Base-by-base conservation (phyloP, 1,284 basidiomycete genomes). In the Marasmius sp. region DNA sequence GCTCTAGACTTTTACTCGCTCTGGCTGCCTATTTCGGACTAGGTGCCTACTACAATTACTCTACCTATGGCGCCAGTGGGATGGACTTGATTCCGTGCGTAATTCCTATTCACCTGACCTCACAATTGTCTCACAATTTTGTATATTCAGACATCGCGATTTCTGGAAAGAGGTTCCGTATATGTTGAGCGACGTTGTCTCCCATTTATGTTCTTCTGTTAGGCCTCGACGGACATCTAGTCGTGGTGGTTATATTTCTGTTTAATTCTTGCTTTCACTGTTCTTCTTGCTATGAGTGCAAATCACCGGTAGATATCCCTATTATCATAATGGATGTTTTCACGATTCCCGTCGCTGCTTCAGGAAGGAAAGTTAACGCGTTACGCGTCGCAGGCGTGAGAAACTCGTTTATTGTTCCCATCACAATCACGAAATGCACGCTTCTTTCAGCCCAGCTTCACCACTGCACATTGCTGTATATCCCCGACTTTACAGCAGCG, bases 151-250 rank as follows among this genome's bases (percentile, higher is more conserved):
- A 63, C 92, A 94, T 74, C 89, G 91, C 51, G 91, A 93, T 71
- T 92, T 94, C 75, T 93, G 91, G 91, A 79, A 86, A 73, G 92
- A 94, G 74, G 88, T 94, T 5, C 92, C 92, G 4, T 93, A 91
- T 68, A 89, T 94, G 84, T 72, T 93, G 39, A 80, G 81, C 45
- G 92, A 94, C 68, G 85, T 94, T 38, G 71, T 87, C 54, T 85
- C 87, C 14, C 91, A 93, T 74, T 74, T 93, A 48, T 92, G 90
- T 73, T 87, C 89, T 20, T 81, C 82, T 53, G 81, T 91, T 51
- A 86, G 88, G 58, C 85, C 87, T 64, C 82, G 85, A 68, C 83
- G 84, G 48, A 74, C 78, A n/a, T 78, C 85, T 16, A 84, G 78
- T 69, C 82, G 87, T 60, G 85, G 88, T 53, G 89, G 89, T 48